Evolutionary conservation across 805 yeast species (phyloP).

Genomic region (Wickerhamomyces strasburgensis): DNA sequence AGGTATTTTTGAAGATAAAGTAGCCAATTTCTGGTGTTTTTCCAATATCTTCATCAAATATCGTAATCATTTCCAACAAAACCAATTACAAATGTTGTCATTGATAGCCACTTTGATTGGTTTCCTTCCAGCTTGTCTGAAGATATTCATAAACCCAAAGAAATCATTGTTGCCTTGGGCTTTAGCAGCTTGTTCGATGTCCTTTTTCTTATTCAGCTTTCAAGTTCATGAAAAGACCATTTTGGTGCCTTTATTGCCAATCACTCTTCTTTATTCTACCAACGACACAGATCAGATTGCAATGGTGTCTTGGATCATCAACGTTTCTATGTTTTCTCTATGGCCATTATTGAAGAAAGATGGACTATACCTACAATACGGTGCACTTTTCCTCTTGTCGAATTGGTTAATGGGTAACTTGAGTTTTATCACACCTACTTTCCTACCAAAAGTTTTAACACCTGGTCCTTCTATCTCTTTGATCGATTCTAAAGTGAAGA

Average conservation of each 20-base stretch:
- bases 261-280: slow-evolving; percentile 54
- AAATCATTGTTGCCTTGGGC: slow-evolving; percentile 62
- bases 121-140: slow-evolving; percentile 51
- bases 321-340: slow-evolving; percentile 77
- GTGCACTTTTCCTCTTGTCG: slow-evolving; percentile 52
- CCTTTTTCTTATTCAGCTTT: slow-evolving; percentile 85
- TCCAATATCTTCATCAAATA: slow-evolving; percentile 74
- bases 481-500: slow-evolving; percentile 28
- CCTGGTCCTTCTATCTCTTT: slow-evolving; percentile 40
- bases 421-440: slow-evolving; percentile 44
- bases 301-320: slow-evolving; percentile 81
- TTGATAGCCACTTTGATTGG: slow-evolving; percentile 46
- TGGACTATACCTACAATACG: slow-evolving; percentile 66
- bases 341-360: slow-evolving; percentile 85
- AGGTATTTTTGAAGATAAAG: slow-evolving; percentile 96
- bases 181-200: slow-evolving; percentile 76
- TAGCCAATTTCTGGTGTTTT: slow-evolving; percentile 98
- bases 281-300: slow-evolving; percentile 59
- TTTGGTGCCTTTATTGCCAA: slow-evolving; percentile 80
- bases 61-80: slow-evolving; percentile 45
- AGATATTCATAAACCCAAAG: slow-evolving; percentile 46
- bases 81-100: slow-evolving; percentile 57
- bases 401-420: slow-evolving; percentile 77
- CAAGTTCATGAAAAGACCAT: slow-evolving; percentile 96
- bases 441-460: slow-evolving; percentile 35